Percentiles rank a stretch among this genome's conserved stretches.
Evolutionary conservation across 768 basidiomycete species (phyloP).

Genomic region (Xerocomellus intermedius): DNA sequence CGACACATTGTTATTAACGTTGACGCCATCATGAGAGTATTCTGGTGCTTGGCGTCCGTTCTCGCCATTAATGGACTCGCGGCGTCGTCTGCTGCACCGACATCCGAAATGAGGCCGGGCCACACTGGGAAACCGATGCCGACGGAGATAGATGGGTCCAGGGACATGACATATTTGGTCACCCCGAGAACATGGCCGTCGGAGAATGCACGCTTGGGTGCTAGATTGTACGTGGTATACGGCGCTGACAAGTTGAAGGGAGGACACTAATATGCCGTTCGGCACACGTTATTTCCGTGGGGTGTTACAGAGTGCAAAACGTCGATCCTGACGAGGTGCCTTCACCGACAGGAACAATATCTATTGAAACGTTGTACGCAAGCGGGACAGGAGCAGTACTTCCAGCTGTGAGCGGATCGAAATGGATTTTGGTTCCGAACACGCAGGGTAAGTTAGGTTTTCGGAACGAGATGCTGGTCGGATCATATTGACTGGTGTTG

Average conservation of each 20-base stretch:
- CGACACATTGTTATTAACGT: background rate
- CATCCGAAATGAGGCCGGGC: background rate
- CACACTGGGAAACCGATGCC: slow-evolving; percentile 5
- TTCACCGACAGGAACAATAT: background rate
- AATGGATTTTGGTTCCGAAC: slow-evolving; percentile 9
- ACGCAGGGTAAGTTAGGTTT: slow-evolving; percentile 11
- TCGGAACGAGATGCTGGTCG: background rate
- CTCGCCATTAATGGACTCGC: slow-evolving; percentile 2
- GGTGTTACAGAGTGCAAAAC: slow-evolving; percentile 9
- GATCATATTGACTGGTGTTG: slow-evolving; percentile 4
- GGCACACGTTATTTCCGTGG: background rate
- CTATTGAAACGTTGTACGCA: background rate
- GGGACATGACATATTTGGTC: slow-evolving; percentile 9
- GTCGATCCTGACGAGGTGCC: background rate
- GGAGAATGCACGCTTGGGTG: background rate
- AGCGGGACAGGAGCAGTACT: background rate
- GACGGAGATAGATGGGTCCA: slow-evolving; percentile 10
- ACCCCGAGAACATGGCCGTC: slow-evolving; percentile 2
- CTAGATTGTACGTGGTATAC: slow-evolving; percentile 13
- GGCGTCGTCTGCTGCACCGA: slow-evolving; percentile 14
- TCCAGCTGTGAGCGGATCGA: background rate
- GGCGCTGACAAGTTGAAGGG: background rate
- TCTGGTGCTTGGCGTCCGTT: background rate
- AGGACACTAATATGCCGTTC: slow-evolving; percentile 1
- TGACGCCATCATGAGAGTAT: slow-evolving; percentile 4